Base-by-base conservation (phyloP, 208 protist genomes). In the Acanthamoeba triangularis region DNA sequence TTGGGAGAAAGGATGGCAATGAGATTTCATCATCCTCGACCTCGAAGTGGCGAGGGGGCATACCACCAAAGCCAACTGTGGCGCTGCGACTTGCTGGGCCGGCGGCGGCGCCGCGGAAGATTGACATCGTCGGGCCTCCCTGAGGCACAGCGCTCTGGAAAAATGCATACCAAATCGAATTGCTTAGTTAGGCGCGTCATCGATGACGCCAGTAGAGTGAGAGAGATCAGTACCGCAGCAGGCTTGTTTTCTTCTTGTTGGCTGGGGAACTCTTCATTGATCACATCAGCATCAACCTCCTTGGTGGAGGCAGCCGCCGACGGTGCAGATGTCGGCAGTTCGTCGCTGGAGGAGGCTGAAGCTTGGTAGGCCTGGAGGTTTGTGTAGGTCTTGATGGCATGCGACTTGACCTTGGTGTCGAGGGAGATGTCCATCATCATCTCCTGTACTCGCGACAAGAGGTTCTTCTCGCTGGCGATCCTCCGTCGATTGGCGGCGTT, bases 391-490 rank as follows among this genome's bases (percentile, higher is more conserved):
- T 49, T 82, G 74, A 82, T 82, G 7, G 74, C 74, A 37, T 54
- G 74, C 3, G 41, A 54, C 74, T 82, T 82, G 74, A 52, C 41
- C 37, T 52, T 82, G 37, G 74, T 1, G 23, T 82, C 74, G 74
- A 82, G 74, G 5, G 33, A n/a, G 74, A 82, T 82, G 74, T 82
- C 74, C 74, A 52, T 82, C 74, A 82, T 82, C 74, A 82, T 82
- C 23, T 82, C 74, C 41, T 82, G 74, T 1, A 82, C 41, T 25
- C 74, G 74, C 18, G 74, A 33, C 23, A 82, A 35, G 4, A 82
- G 74, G 44, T 30, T 8, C n/a, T 25, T 52, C 41, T 44, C 74
- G 74, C 74, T 54, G 35, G 74, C 74, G 37, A 82, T 52, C 74
- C 33, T 82, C 74, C 74, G 74, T 23, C 74, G 74, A 28, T 82